A percentile compares a stretch with the other conserved stretches of the same genome.
phyloP scores from a whole-genome alignment of 805 yeast genomes.

The Wickerhamomyces xylosicus region DNA sequence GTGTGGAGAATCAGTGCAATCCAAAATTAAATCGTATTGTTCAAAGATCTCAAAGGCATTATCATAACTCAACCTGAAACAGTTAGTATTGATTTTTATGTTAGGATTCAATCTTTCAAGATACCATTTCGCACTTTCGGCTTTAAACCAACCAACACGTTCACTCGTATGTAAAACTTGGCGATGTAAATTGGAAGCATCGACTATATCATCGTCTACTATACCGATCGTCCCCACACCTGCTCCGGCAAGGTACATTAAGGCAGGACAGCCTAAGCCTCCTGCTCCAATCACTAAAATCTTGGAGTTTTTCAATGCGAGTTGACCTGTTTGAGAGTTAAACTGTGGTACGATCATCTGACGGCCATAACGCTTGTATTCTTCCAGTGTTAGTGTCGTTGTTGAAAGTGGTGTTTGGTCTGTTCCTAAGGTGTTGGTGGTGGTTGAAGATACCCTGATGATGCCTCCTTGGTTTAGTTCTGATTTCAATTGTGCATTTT shows the following conservation, averaged over 20 bases:
- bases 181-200: slow-evolving; percentile 76
- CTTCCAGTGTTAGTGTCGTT: slow-evolving; percentile 35
- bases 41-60: slow-evolving; percentile 57
- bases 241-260: slow-evolving; percentile 75
- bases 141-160: slow-evolving; percentile 60
- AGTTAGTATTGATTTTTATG: slow-evolving; percentile 44
- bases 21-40: slow-evolving; percentile 70
- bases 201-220: slow-evolving; percentile 81
- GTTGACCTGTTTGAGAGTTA: slow-evolving; percentile 43
- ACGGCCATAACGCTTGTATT: slow-evolving; percentile 79
- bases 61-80: slow-evolving; percentile 34
- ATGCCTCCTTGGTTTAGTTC: not conserved
- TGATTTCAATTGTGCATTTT: not conserved
- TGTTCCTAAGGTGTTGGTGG: too few relatives aligned
- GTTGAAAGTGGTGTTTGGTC: not conserved
- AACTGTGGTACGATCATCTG: slow-evolving; percentile 84
- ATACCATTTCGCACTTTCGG: slow-evolving; percentile 62
- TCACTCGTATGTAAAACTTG: slow-evolving; percentile 72
- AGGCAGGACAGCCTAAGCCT: slow-evolving; percentile 90
- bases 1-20: slow-evolving; percentile 91
- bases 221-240: slow-evolving; percentile 84
- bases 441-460: too few relatives aligned
- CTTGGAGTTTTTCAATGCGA: slow-evolving; percentile 41
- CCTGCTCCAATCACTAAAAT: slow-evolving; percentile 91
- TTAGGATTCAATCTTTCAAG: slow-evolving; percentile 55